These are phyloP conservation scores for Pyrus betulifolia DNA, from an alignment of 306 rosid genomes.

Conservation along the genomic window DNA sequence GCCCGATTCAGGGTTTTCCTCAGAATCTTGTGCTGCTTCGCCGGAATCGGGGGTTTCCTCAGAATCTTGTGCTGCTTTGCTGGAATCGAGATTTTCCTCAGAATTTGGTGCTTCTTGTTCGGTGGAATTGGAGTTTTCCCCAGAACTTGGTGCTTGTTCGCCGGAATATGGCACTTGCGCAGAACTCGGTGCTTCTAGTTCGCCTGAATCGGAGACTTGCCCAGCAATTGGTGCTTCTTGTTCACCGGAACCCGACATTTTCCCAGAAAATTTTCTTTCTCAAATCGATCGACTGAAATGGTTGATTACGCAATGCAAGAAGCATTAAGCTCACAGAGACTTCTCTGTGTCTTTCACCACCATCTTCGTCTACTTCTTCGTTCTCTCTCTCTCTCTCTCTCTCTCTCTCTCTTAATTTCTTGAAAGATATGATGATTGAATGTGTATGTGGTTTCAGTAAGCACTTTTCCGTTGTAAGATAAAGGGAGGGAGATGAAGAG, in stretches of 20 bases:
- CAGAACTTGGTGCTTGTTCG: no score
- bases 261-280: background rate
- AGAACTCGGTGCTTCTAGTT: no score
- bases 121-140: no score
- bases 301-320: background rate
- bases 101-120: no score
- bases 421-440: background rate
- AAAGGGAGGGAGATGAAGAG: no score
- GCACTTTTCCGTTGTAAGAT: background rate
- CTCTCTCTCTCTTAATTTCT: background rate
- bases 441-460: background rate
- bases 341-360: no score
- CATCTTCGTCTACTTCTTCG: background rate
- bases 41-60: background rate
- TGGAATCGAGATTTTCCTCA: background rate
- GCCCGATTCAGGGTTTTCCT: no score
- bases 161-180: no score
- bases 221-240: no score
- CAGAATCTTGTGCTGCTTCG: no score
- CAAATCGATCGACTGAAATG: background rate
- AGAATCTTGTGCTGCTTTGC: no score
- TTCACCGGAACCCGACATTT: background rate
- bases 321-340: background rate
- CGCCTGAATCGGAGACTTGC: no score
- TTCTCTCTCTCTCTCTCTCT: background rate